Conservation (phyloP, 441 rosid genomes). For the Flueggea neowawraea region DNA sequence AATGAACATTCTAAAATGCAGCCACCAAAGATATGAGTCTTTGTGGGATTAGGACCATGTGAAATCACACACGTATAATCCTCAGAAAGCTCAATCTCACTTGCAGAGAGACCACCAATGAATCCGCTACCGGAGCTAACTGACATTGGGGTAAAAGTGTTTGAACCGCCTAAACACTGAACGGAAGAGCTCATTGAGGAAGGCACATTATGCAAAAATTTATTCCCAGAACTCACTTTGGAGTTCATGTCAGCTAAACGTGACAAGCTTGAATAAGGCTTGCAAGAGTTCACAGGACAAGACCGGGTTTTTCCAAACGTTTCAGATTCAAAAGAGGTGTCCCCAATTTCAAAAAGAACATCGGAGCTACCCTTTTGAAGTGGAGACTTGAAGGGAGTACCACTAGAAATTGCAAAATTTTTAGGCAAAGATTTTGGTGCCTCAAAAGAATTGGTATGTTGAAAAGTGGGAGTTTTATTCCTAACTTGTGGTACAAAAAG, state of each 20-base stretch:
- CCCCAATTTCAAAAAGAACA: constrained; percentile 74
- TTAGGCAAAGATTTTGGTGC: constrained; percentile 54
- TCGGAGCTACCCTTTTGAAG: constrained; percentile 43
- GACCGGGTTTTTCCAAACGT: constrained; percentile 41
- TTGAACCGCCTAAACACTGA: constrained; percentile 23
- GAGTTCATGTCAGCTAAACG: constrained; percentile 20
- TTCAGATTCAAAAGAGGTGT: constrained; percentile 32
- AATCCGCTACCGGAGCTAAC: constrained; percentile 24
- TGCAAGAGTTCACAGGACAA: constrained; percentile 43
- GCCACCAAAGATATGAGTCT: constrained; percentile 83
- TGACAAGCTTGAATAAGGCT: constrained; percentile 31
- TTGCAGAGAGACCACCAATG: constrained; percentile 39
- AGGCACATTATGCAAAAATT: neutral
- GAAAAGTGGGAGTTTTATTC: constrained; percentile 36
- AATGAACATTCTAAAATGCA: constrained; percentile 58
- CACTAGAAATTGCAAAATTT: constrained; percentile 43
- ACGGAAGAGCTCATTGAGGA: constrained; percentile 20
- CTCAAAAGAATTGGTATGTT: constrained; percentile 25
- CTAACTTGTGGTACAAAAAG: constrained; percentile 60
- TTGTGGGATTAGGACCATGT: constrained; percentile 82
- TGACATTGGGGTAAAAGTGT: constrained; percentile 15
- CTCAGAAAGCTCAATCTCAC: constrained; percentile 88
- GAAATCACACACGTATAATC: constrained; percentile 86
- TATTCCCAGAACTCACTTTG: neutral
- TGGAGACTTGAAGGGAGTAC: constrained; percentile 27